phyloP scores from a whole-genome alignment of 306 rosid genomes.

The Pyrus betulifolia region DNA sequence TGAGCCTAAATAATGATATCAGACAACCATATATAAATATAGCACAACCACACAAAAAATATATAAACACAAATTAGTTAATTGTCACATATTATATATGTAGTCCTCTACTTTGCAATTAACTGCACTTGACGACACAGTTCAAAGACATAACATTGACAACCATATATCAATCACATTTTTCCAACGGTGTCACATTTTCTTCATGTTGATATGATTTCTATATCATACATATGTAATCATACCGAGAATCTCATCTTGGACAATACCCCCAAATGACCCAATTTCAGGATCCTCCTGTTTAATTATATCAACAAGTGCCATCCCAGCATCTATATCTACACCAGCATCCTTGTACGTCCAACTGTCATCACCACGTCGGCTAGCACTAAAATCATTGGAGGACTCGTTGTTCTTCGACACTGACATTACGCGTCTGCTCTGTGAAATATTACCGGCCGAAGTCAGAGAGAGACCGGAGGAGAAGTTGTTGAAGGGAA shows the following conservation, averaged over 20 bases:
- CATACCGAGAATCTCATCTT: constrained; percentile 45
- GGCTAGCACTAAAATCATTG: not conserved
- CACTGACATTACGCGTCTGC: constrained; percentile 8
- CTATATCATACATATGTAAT: no score
- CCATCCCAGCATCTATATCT: constrained; percentile 86
- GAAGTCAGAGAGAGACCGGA: not conserved
- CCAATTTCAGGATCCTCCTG: constrained; percentile 91
- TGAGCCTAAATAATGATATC: constrained; percentile 1
- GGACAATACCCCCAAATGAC: constrained; percentile 84
- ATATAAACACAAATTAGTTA: not conserved
- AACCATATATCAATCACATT: no score
- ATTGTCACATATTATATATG: no score
- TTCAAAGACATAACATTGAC: no score
- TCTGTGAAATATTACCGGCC: not conserved
- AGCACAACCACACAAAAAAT: not conserved
- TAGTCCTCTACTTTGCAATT: no score
- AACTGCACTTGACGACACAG: no score
- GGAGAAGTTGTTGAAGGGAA: constrained; percentile 3
- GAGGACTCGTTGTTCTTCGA: not conserved
- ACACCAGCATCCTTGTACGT: constrained; percentile 86
- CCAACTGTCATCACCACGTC: constrained; percentile 28
- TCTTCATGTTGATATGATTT: no score
- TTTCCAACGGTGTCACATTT: no score
- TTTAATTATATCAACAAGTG: constrained; percentile 73
- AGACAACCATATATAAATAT: not conserved